Conservation (phyloP, 208 protist genomes). For the Leishmania mexicana region DNA sequence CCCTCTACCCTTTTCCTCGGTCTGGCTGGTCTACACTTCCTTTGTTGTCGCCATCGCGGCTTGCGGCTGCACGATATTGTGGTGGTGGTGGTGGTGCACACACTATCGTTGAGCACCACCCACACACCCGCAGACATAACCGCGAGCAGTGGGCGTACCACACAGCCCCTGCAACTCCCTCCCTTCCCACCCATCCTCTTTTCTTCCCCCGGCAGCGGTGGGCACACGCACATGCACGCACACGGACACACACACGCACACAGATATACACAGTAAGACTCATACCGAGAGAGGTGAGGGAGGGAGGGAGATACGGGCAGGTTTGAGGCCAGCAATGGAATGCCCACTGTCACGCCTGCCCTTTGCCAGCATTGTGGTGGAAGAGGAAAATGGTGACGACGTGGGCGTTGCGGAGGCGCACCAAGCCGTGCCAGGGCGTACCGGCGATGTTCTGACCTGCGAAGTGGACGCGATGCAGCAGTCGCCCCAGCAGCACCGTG, state of each 20-base stretch:
- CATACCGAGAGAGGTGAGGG: background rate
- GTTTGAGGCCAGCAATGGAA: slow-evolving; percentile 19
- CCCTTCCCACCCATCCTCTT: background rate
- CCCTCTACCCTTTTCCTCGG: background rate
- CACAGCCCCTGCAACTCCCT: background rate
- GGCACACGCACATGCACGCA: background rate
- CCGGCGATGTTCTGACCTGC: background rate
- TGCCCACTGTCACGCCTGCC: slow-evolving; percentile 23
- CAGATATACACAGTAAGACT: background rate
- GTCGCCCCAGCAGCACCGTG: background rate
- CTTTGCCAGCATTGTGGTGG: slow-evolving; percentile 32
- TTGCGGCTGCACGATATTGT: background rate
- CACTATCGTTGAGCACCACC: background rate
- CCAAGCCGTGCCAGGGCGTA: background rate
- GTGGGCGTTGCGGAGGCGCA: background rate
- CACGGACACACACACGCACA: no score
- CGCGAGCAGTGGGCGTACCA: background rate
- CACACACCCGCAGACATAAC: background rate
- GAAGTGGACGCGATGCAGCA: background rate
- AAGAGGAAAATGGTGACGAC: slow-evolving; percentile 11
- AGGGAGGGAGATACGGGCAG: background rate
- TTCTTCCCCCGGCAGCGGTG: background rate
- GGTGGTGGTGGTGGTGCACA: background rate
- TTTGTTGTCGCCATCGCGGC: background rate
- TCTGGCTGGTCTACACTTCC: background rate